A percentile compares a stretch with the other conserved stretches of the same genome.
These are phyloP conservation scores for Colletotrichum agaves DNA, from an alignment of 2,329 filamentous ascomycete genomes.

Conservation along the genomic window DNA sequence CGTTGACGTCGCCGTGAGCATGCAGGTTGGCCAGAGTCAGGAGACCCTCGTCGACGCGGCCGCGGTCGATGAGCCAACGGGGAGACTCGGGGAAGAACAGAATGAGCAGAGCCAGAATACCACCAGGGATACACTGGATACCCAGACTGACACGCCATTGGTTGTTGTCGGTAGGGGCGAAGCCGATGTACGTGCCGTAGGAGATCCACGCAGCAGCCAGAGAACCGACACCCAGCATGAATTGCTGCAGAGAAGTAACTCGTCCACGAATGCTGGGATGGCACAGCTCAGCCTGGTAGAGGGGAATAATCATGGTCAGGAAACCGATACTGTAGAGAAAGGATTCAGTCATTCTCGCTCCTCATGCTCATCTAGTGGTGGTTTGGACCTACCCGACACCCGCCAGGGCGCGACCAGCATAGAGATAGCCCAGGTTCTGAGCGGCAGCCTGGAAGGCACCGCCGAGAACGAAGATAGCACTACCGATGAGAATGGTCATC, in stretches of 20 bases:
- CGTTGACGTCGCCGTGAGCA: slow-evolving; percentile 71
- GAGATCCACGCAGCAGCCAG: slow-evolving; percentile 79
- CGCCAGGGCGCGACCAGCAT: slow-evolving; percentile 75
- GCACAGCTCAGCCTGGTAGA: slow-evolving; percentile 83
- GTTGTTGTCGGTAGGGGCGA: slow-evolving; percentile 42
- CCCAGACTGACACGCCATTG: slow-evolving; percentile 61
- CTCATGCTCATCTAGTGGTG: too few species aligned
- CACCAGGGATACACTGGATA: slow-evolving; percentile 77
- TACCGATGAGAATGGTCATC: slow-evolving; percentile 77
- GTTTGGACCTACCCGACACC: slow-evolving; percentile 60
- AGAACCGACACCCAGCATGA: slow-evolving; percentile 82
- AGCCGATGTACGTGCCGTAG: slow-evolving; percentile 60
- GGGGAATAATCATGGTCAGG: slow-evolving; percentile 55
- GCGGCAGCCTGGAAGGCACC: slow-evolving; percentile 80
- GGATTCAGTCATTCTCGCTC: background rate
- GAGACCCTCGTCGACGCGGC: slow-evolving; percentile 72
- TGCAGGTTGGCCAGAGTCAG: slow-evolving; percentile 76
- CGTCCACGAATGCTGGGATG: slow-evolving; percentile 82
- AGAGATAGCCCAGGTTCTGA: slow-evolving; percentile 67
- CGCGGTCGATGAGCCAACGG: slow-evolving; percentile 81
- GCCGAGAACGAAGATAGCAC: slow-evolving; percentile 76
- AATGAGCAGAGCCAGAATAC: slow-evolving; percentile 73
- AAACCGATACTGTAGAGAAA: slow-evolving; percentile 55
- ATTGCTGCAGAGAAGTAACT: slow-evolving; percentile 81
- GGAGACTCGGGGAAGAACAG: slow-evolving; percentile 76